A percentile compares a stretch with the other conserved stretches of the same genome.
Conservation (phyloP, 805 yeast genomes). For the Yamadazyma akitaensis region DNA sequence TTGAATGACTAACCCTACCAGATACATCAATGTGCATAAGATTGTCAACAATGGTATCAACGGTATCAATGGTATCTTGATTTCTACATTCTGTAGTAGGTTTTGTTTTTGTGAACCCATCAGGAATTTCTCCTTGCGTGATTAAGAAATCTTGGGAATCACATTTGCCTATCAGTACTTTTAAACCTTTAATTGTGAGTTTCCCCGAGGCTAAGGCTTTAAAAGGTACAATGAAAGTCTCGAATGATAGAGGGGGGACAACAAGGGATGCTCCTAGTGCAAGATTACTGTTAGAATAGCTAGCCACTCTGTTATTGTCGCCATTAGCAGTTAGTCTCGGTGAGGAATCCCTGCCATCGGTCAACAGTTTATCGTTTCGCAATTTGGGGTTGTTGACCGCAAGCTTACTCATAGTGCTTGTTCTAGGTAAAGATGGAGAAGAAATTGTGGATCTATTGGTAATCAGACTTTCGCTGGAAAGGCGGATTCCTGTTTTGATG, state of each 20-base stretch:
- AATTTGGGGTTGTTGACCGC: constrained; percentile 9
- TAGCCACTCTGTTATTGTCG: not conserved
- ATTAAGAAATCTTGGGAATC: constrained; percentile 43
- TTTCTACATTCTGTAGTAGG: not conserved
- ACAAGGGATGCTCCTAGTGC: constrained; percentile 9
- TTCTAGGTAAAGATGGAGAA: constrained; percentile 4
- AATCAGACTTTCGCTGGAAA: not conserved
- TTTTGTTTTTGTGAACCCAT: not conserved
- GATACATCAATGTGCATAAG: constrained; percentile 22
- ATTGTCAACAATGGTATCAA: constrained; percentile 18
- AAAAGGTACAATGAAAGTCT: constrained; percentile 42
- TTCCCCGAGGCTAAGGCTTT: constrained; percentile 49
- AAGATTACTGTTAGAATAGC: not conserved
- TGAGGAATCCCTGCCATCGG: not conserved
- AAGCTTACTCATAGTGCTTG: constrained; percentile 5
- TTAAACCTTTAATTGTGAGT: constrained; percentile 49
- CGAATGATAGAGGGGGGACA: constrained; percentile 27
- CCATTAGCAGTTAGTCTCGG: not conserved
- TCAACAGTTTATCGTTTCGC: constrained; percentile 1
- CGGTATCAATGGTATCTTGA: constrained; percentile 3
- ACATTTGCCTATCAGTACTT: constrained; percentile 51
- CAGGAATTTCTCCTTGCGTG: constrained; percentile 25
- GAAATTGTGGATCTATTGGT: not conserved
- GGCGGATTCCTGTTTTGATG: constrained; percentile 13
- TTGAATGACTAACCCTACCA: constrained; percentile 13